Conservation (phyloP, 2,329 filamentous ascomycete species). For the Knufia fluminis region DNA sequence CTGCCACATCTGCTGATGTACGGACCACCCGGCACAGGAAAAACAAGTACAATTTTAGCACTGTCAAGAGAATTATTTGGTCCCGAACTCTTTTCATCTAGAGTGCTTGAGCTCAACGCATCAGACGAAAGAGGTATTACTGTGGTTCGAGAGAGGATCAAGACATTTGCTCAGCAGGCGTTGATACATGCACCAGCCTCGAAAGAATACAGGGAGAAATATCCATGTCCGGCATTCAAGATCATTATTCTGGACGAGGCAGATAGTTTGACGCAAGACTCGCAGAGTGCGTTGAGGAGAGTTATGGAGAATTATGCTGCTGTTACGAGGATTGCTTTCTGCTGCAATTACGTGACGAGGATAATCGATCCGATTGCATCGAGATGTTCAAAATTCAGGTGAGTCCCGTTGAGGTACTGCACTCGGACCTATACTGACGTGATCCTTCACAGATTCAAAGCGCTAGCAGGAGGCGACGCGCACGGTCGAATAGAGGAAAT, state of each 20-base stretch:
- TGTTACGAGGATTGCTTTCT: constrained; percentile 93
- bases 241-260: constrained; percentile 95
- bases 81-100: constrained; percentile 80
- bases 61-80: constrained; percentile 96
- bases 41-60: constrained; percentile 94
- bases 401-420: not conserved
- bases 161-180: constrained; percentile 67
- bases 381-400: constrained; percentile 78
- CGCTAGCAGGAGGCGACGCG: constrained; percentile 77
- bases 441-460: constrained; percentile 64
- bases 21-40: constrained; percentile 91
- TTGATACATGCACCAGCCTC: constrained; percentile 18
- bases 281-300: constrained; percentile 79
- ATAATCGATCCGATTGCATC: constrained; percentile 95
- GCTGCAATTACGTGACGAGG: constrained; percentile 96
- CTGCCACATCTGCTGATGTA: constrained; percentile 99
- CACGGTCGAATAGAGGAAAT: constrained; percentile 72
- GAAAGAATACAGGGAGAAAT: constrained; percentile 46
- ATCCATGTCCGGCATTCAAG: constrained; percentile 96
- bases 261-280: constrained; percentile 98
- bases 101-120: constrained; percentile 97
- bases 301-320: constrained; percentile 98
- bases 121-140: constrained; percentile 97
- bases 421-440: not conserved
- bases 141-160: constrained; percentile 96